Evolutionary conservation across 2,329 filamentous ascomycete species (phyloP).

Genomic region (Leptographium procerum): DNA sequence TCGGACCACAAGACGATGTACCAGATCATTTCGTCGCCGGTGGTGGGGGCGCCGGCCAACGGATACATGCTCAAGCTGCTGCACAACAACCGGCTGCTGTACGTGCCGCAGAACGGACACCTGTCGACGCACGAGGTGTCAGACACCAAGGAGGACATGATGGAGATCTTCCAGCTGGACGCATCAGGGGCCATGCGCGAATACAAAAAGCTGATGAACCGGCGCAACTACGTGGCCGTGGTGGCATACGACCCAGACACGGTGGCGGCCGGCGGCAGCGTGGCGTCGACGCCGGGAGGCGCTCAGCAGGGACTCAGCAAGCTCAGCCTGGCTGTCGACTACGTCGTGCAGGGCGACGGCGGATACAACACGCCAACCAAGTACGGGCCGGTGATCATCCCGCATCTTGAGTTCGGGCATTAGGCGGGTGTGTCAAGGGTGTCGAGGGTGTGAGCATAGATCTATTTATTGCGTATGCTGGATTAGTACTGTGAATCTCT

Average conservation of each 20-base stretch:
- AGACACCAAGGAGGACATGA: constrained; percentile 99
- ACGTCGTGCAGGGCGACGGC: constrained; percentile 89
- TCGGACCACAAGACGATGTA: constrained; percentile 99
- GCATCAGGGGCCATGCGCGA: constrained; percentile 75
- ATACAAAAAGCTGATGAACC: constrained; percentile 83
- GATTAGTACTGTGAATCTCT: background rate
- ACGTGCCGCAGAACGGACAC: constrained; percentile 80
- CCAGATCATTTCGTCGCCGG: constrained; percentile 78
- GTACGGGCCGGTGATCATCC: constrained; percentile 93
- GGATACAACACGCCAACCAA: constrained; percentile 70
- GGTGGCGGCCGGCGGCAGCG: constrained; percentile 29
- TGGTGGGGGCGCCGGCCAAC: constrained; percentile 79
- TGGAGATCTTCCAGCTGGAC: constrained; percentile 97
- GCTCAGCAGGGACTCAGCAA: constrained; percentile 39
- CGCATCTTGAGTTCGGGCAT: constrained; percentile 66
- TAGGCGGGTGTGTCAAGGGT: constrained; percentile 18
- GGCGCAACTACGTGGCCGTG: constrained; percentile 84
- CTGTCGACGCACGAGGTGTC: constrained; percentile 60
- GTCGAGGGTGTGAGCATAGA: background rate
- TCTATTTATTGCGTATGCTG: background rate
- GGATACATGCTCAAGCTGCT: constrained; percentile 85
- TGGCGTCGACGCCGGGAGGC: constrained; percentile 16
- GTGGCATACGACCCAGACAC: constrained; percentile 89
- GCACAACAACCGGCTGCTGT: constrained; percentile 89
- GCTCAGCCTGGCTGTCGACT: constrained; percentile 85